Conservation (phyloP, 225 moss, liverwort and hornwort genomes). For the Polytrichum commune region DNA sequence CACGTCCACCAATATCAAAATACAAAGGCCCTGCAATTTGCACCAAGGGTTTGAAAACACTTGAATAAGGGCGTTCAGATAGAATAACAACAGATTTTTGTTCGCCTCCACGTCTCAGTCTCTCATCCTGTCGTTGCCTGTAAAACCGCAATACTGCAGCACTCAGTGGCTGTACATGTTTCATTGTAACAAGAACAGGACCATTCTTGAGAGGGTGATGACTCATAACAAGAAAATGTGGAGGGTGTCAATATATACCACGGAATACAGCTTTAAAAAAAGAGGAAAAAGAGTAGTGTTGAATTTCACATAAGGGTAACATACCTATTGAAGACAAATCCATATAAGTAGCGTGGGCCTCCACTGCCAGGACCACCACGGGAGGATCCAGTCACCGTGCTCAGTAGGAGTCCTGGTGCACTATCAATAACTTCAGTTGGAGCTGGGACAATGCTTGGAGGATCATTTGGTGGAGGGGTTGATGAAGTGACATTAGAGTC, state of each 20-base stretch:
- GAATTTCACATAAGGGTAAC: too few relatives aligned
- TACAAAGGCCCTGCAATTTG: slow-evolving; percentile 90
- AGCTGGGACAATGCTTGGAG: slow-evolving; percentile 14
- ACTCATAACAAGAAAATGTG: too few relatives aligned
- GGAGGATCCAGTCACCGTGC: slow-evolving; percentile 38
- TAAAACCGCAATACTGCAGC: not conserved
- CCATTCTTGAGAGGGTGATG: too few relatives aligned
- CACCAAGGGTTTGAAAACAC: slow-evolving; percentile 94
- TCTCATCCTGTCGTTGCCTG: slow-evolving; percentile 98
- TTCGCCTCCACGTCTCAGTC: slow-evolving; percentile 95
- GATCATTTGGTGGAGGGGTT: slow-evolving; percentile 19
- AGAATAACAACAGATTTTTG: slow-evolving; percentile 96
- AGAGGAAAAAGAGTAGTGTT: too few relatives aligned
- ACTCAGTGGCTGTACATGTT: too few relatives aligned
- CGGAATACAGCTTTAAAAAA: too few relatives aligned
- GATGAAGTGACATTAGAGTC: slow-evolving; percentile 24
- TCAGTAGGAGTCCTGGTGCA: slow-evolving; percentile 25
- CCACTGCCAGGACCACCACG: slow-evolving; percentile 80
- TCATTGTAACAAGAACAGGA: too few relatives aligned
- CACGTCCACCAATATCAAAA: slow-evolving; percentile 92
- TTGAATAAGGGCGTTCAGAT: slow-evolving; percentile 91
- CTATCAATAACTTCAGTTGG: slow-evolving; percentile 27
- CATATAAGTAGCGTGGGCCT: slow-evolving; percentile 82
- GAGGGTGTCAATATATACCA: too few relatives aligned
- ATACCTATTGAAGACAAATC: slow-evolving; percentile 98